These are phyloP conservation scores for Stagonosporopsis rhizophila DNA, from an alignment of 2,329 filamentous ascomycete species.

Conservation along the genomic window DNA sequence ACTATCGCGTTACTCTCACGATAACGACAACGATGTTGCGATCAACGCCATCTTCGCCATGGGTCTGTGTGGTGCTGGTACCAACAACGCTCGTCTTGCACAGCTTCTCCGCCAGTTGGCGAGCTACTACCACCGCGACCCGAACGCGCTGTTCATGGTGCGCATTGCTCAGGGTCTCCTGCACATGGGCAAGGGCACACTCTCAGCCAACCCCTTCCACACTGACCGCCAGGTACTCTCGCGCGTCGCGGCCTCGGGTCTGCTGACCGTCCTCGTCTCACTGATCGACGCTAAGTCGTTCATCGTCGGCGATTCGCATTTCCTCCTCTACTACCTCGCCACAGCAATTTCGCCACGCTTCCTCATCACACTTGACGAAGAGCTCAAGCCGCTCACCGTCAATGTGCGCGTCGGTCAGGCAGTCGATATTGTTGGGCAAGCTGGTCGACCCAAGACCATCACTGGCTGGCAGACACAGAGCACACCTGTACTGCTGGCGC, in stretches of 20 bases:
- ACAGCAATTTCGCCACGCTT: conserved; percentile 97
- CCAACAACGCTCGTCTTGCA: conserved; percentile 95
- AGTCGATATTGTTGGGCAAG: conserved; percentile 96
- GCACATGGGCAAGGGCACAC: conserved; percentile 98
- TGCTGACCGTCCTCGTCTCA: conserved; percentile 88
- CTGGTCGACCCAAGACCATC: conserved; percentile 96
- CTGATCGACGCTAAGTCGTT: conserved; percentile 96
- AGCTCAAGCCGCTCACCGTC: conserved; percentile 90
- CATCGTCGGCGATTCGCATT: conserved; percentile 76
- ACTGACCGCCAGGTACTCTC: conserved; percentile 96
- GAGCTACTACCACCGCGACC: conserved; percentile 97
- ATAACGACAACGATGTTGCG: conserved; percentile 97
- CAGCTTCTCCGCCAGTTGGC: conserved; percentile 93
- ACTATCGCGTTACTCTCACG: conserved; percentile 94
- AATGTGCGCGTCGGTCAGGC: conserved; percentile 98
- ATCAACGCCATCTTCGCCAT: conserved; percentile 99
- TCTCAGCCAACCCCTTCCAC: conserved; percentile 98
- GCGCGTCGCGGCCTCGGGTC: conserved; percentile 84
- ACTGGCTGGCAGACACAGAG: conserved; percentile 99
- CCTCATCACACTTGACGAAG: conserved; percentile 93
- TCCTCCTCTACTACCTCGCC: conserved; percentile 95
- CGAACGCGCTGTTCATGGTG: conserved; percentile 98
- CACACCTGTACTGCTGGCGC: conserved; percentile 93
- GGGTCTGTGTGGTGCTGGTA: conserved; percentile 94
- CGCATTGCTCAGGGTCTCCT: conserved; percentile 95